These are phyloP conservation scores for Colletotrichum tabaci DNA, from an alignment of 2,329 filamentous ascomycete genomes.

Conservation along the genomic window DNA sequence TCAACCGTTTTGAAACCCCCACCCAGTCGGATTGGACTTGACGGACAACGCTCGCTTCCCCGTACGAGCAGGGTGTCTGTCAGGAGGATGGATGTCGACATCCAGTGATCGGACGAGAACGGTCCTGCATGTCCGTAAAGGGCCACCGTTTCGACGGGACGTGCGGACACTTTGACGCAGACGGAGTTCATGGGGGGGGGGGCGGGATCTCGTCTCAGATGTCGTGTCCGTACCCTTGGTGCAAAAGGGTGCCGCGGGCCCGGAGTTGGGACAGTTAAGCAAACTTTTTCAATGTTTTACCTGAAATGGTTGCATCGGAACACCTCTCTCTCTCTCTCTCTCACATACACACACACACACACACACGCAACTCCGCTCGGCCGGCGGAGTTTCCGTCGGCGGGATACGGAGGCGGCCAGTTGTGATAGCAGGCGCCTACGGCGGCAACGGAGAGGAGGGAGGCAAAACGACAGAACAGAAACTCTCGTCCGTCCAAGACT, in stretches of 20 bases:
- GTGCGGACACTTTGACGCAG: constrained; percentile 31
- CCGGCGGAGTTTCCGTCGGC: constrained; percentile 9
- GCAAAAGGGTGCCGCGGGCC: constrained; percentile 36
- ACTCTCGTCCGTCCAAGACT: not conserved
- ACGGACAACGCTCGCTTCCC: constrained; percentile 13
- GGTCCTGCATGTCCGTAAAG: constrained; percentile 7
- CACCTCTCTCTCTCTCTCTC: not conserved
- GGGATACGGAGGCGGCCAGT: constrained; percentile 9
- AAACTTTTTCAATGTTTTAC: constrained; percentile 28
- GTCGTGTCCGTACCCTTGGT: not conserved
- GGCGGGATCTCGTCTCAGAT: constrained; percentile 30
- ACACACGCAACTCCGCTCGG: constrained; percentile 15
- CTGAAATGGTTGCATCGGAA: constrained; percentile 15
- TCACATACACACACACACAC: too few relatives aligned
- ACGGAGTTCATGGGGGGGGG: constrained; percentile 3
- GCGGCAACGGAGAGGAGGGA: constrained; percentile 14
- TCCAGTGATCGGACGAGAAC: constrained; percentile 18
- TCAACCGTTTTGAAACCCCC: constrained; percentile 18
- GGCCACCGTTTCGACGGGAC: constrained; percentile 29
- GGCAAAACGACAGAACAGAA: not conserved
- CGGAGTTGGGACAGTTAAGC: constrained; percentile 3
- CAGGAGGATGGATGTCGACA: not conserved
- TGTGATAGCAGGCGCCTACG: constrained; percentile 12
- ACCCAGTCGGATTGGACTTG: not conserved
- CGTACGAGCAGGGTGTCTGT: not conserved